These are phyloP conservation scores for Sisymbrium altissimum DNA, from an alignment of 345 rosid genomes.

Conservation along the genomic window DNA sequence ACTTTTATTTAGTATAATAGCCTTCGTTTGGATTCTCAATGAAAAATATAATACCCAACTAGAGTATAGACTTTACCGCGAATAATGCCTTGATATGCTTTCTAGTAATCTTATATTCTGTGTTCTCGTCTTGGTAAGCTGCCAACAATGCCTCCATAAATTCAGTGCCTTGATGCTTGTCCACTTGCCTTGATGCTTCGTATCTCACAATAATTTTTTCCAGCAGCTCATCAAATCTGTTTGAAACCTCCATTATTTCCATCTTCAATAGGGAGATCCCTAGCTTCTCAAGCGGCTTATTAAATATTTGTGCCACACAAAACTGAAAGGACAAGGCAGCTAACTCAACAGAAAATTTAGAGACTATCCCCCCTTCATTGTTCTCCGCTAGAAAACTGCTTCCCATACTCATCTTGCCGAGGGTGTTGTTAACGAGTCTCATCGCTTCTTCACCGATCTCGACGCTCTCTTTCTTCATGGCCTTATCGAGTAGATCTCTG, in stretches of 20 bases:
- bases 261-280: not conserved
- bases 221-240: not conserved
- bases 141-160: conserved; percentile 9
- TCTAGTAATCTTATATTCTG: not conserved
- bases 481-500: not conserved
- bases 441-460: not conserved
- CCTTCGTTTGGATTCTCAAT: not conserved
- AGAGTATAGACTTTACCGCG: not conserved
- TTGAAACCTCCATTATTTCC: not conserved
- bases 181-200: not conserved
- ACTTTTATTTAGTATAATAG: not conserved
- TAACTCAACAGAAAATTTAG: not conserved
- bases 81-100: not conserved
- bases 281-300: conserved; percentile 6
- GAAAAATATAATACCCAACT: not conserved
- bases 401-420: not conserved
- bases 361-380: not conserved
- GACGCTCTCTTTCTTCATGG: not conserved
- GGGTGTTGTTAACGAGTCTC: not conserved
- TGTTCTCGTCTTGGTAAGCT: not conserved
- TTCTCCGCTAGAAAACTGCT: not conserved
- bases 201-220: not conserved
- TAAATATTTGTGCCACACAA: not conserved
- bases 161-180: not conserved
- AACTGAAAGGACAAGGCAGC: not conserved